phyloP scores from a whole-genome alignment of 2,329 filamentous ascomycete species.

The Phialophora verrucosa region DNA sequence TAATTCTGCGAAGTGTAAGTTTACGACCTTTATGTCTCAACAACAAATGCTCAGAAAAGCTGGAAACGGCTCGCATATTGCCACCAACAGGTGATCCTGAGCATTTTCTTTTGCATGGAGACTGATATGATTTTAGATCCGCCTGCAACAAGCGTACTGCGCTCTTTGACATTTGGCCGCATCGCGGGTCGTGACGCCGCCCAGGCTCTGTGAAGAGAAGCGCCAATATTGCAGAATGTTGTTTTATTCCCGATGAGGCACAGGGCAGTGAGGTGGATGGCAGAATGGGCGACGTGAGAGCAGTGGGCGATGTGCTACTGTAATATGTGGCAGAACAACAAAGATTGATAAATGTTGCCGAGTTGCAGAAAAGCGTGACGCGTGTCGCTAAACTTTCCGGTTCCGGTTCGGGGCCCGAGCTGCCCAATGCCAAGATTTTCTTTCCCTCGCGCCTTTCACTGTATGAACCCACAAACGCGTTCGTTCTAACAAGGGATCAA shows the following conservation, averaged over 20 bases:
- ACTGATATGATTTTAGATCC: constrained; percentile 26
- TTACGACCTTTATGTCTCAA: neutral
- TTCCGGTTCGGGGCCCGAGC: neutral
- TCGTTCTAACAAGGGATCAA: neutral
- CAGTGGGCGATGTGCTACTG: neutral
- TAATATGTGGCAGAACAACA: too few relatives aligned
- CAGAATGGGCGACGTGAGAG: neutral
- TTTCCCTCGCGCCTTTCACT: too few relatives aligned
- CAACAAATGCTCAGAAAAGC: neutral
- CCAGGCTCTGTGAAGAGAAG: constrained; percentile 22
- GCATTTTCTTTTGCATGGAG: neutral
- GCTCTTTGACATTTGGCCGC: constrained; percentile 35
- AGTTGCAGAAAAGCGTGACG: neutral
- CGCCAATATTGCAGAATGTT: neutral
- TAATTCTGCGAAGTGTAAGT: constrained; percentile 21
- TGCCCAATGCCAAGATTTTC: neutral
- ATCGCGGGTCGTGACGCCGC: constrained; percentile 33
- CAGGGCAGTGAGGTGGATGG: neutral
- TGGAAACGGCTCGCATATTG: neutral
- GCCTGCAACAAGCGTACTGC: constrained; percentile 34
- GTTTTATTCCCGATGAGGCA: too few relatives aligned
- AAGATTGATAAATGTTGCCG: neutral
- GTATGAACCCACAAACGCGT: neutral
- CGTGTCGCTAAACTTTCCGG: neutral
- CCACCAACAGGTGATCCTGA: neutral